Conservation (phyloP, 768 basidiomycete species). For the Terana coerulea region DNA sequence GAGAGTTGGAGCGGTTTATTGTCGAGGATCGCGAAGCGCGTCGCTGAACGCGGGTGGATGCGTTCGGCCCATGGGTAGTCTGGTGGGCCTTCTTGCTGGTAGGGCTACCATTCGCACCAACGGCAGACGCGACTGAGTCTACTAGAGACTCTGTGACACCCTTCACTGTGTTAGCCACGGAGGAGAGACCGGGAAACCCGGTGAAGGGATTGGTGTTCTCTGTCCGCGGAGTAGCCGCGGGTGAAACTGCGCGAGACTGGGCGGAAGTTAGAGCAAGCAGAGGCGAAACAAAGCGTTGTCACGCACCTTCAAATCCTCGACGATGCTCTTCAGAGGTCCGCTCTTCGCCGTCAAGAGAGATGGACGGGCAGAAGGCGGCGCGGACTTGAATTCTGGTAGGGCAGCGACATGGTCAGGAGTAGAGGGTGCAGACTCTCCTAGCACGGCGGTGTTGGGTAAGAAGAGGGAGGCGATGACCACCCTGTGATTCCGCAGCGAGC, state of each 20-base stretch:
- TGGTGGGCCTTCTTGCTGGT: constrained; percentile 36
- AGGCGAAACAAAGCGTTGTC: constrained; percentile 28
- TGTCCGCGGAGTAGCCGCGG: constrained; percentile 33
- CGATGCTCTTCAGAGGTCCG: constrained; percentile 62
- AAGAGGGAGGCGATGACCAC: constrained; percentile 83
- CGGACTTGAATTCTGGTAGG: constrained; percentile 17
- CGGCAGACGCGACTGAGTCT: constrained; percentile 5
- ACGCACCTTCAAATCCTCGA: constrained; percentile 74
- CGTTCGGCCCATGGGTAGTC: constrained; percentile 37
- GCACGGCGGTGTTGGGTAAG: constrained; percentile 68
- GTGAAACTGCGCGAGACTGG: constrained; percentile 39
- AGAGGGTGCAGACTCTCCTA: constrained; percentile 52
- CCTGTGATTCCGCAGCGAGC: constrained; percentile 68
- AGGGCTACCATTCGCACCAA: constrained; percentile 1
- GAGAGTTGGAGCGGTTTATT: constrained; percentile 14
- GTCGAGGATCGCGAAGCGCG: constrained; percentile 17
- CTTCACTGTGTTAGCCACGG: constrained; percentile 11
- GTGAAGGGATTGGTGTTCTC: constrained; percentile 60
- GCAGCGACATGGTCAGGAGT: constrained; percentile 36
- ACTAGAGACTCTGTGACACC: constrained; percentile 23
- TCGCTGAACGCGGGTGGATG: constrained; percentile 23
- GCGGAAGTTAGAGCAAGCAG: not conserved
- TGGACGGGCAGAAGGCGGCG: constrained; percentile 7
- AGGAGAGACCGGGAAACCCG: constrained; percentile 25
- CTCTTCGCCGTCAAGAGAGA: constrained; percentile 17